These are phyloP conservation scores for Sophora flavescens DNA, from an alignment of 306 rosid genomes.

Conservation along the genomic window DNA sequence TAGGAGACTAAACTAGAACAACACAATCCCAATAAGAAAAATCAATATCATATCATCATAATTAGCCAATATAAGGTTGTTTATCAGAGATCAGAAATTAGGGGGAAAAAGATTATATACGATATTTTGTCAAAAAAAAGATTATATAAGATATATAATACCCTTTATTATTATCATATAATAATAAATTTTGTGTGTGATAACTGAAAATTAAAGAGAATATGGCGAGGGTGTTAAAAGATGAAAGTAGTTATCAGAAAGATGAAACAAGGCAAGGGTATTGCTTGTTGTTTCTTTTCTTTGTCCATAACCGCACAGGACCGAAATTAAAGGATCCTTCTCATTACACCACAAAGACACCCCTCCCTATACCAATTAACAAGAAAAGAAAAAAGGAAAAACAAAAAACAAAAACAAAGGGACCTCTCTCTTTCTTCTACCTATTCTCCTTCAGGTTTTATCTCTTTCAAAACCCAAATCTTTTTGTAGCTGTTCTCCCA, in stretches of 20 bases:
- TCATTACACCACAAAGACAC: conserved; percentile 58
- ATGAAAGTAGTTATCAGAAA: too few species aligned
- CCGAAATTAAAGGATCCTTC: conserved; percentile 56
- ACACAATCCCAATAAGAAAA: not conserved
- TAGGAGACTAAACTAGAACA: not conserved
- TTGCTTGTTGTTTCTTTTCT: not conserved
- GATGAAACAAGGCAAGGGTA: not conserved
- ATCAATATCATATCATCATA: not conserved
- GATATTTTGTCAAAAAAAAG: too few species aligned
- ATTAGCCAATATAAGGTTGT: conserved; percentile 17
- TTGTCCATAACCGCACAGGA: not conserved
- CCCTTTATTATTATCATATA: not conserved
- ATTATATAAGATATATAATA: not conserved
- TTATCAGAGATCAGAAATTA: not conserved
- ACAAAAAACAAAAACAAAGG: not conserved
- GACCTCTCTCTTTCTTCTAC: not conserved
- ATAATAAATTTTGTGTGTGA: not conserved
- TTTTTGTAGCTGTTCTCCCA: conserved; percentile 46
- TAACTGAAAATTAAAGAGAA: not conserved
- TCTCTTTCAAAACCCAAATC: conserved; percentile 33
- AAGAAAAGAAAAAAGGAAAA: not conserved
- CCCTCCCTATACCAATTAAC: not conserved
- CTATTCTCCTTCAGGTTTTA: conserved; percentile 38
- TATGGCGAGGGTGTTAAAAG: conserved; percentile 1
- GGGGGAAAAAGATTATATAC: not conserved